Evolutionary conservation across 1,284 basidiomycete species (phyloP), one percentile per base, ranked within the genome.

Genomic region (Tetrapyrgos nigripes): DNA sequence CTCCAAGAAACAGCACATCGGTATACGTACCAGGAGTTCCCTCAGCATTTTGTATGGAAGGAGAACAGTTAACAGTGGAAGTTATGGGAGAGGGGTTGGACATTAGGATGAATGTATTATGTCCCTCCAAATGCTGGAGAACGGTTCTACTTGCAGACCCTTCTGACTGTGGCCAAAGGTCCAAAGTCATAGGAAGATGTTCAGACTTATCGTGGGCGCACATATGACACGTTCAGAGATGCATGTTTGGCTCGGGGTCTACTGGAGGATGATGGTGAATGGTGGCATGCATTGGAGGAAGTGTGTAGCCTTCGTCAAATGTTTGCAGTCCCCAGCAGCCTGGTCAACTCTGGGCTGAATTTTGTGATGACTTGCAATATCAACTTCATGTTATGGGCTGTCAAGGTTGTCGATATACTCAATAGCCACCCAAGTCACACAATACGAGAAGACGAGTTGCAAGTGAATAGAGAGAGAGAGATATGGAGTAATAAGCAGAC

Each of bases 241-340:
- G 78, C 78, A 13, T 83, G 80, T 53, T 45, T 76, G 31, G 77
- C 74, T 9, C 56, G 66, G 3, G 81, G 80, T 0, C 68, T 84
- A 0, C 63, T 83, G 0, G 68, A 80, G 48, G 75, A 81, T 70
- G 79, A 83, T 68, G 64, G 66, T 0, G 80, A 83, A 62, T 82
- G 78, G 78, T 31, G 67, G 1, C 59, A 63, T 4, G 81, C 79
- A 33, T 61, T 83, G 0, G 19, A 66, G 19, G 81, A 84, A 55
- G 82, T 82, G 17, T 44, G 66, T 21, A n/a, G n/a, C n/a, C n/a
- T n/a, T n/a, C n/a, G n/a, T n/a, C n/a, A n/a, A n/a, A n/a, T n/a
- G n/a, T n/a, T n/a, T n/a, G n/a, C n/a, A n/a, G n/a, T n/a, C n/a
- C n/a, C n/a, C n/a, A n/a, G n/a, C n/a, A n/a, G n/a, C n/a, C n/a